Conservation (phyloP, 2,329 filamentous ascomycete species). For the Cordyceps javanica region DNA sequence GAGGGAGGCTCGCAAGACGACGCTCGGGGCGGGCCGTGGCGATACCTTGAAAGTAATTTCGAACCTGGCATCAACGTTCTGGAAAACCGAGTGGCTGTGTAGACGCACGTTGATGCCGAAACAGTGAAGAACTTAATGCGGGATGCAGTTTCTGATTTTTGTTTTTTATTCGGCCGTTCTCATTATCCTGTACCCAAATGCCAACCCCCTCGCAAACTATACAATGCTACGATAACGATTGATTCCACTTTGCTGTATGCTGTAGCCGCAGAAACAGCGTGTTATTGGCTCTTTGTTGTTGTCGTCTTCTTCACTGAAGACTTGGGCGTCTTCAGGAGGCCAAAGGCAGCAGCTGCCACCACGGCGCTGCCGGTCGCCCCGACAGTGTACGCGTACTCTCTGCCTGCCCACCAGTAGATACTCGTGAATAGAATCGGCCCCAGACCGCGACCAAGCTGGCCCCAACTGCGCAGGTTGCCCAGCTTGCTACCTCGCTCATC, state of each 20-base stretch:
- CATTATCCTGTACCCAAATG: not conserved
- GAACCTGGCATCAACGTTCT: too few relatives aligned
- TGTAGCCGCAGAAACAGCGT: too few relatives aligned
- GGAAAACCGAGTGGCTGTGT: not conserved
- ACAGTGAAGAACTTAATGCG: not conserved
- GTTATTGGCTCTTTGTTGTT: not conserved
- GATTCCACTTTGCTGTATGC: not conserved
- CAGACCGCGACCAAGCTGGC: conserved; percentile 80
- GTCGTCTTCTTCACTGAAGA: conserved; percentile 1
- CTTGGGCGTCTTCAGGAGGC: conserved; percentile 60
- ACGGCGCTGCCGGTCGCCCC: conserved; percentile 75
- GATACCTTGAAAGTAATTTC: too few relatives aligned
- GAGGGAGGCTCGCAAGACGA: too few relatives aligned
- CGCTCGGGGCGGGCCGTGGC: too few relatives aligned
- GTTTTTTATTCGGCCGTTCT: not conserved
- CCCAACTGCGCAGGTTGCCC: conserved; percentile 73
- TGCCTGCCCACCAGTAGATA: conserved; percentile 96
- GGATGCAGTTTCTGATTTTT: too few relatives aligned
- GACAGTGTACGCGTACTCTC: conserved; percentile 75
- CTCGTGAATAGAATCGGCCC: conserved; percentile 90
- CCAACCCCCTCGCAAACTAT: not conserved
- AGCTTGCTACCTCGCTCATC: conserved; percentile 80
- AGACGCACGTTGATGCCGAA: not conserved
- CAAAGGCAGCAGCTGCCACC: conserved; percentile 66
- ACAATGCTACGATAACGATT: too few relatives aligned